Evolutionary conservation across 306 rosid genomes (phyloP), one percentile per base, ranked within the genome.

Genomic region (Vicia villosa): DNA sequence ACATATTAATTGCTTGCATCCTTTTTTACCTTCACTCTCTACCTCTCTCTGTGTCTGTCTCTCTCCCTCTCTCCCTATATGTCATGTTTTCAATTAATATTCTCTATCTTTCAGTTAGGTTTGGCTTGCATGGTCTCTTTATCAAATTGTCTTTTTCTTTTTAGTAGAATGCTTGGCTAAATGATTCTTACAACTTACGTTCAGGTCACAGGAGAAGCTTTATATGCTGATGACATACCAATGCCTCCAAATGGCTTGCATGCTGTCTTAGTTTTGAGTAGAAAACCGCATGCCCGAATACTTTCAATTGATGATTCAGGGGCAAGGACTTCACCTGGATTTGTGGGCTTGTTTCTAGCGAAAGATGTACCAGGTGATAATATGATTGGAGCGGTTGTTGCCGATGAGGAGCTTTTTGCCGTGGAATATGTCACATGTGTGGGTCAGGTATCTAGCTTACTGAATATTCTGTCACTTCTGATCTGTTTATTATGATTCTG

Each of bases 141-240:
- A 56, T 38, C 37, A 65, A 56, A 50, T 47, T 24, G 26, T 51
- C 68, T 38, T 69, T 38, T 74, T 38, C 15, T 17, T 62, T 38
- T 56, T 55, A 52, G 40, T 43, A 61, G 49, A 71, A 40, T 38
- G 57, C 47, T 64, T 77, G 70, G 63, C 38, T 56, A 28, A 45
- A 28, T 52, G 69, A 64, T 66, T 74, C 30, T 75, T 60, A 63
- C 52, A 51, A 77, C 77, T 70, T 74, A 28, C 70, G 60, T 46
- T 62, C 81, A 94, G 98, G 97, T 90, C 68, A 85, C 97, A 54
- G 98, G 98, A 64, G 97, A 87, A 81, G 98, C 96, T 54, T 90
- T 84, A 80, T 94, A 94, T 81, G 84, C 87, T 14, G 98, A 87
- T 74, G 98, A 94, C 75, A 70, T 79, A 49, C 84, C 74, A 37